Percentiles rank a stretch among this genome's conserved stretches.
phyloP scores from a whole-genome alignment of 805 yeast genomes.

The Nakazawaea populi region DNA sequence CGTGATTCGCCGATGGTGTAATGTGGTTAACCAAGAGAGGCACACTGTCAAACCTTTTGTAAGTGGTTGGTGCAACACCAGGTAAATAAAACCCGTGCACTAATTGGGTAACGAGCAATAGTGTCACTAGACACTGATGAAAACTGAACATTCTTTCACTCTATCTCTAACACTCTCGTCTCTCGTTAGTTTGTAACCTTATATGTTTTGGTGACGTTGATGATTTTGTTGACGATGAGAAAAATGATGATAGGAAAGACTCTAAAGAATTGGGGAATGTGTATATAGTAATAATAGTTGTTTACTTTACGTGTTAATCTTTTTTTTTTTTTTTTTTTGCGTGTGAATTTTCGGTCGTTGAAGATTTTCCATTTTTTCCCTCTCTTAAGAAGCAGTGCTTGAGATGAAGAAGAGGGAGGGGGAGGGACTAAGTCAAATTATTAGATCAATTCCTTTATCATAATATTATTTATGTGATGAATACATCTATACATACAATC shows the following conservation, averaged over 20 bases:
- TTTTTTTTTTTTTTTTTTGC: no score
- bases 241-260: no score
- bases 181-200: no score
- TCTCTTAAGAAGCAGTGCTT: no score
- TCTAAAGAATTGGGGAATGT: no score
- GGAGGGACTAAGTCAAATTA: not conserved
- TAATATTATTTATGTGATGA: no score
- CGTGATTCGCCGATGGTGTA: constrained; percentile 61
- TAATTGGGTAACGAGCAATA: constrained; percentile 12
- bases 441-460: not conserved
- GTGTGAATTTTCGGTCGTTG: not conserved
- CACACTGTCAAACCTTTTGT: constrained; percentile 62
- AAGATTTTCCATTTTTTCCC: not conserved
- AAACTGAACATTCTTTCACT: not conserved
- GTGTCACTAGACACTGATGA: not conserved
- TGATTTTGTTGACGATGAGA: not conserved
- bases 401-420: not conserved
- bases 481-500: not conserved
- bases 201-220: not conserved
- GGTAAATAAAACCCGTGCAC: constrained; percentile 77
- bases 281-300: not conserved
- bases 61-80: constrained; percentile 93
- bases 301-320: not conserved
- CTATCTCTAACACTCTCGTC: not conserved
- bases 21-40: constrained; percentile 85